Base-by-base conservation (phyloP, 2,329 filamentous ascomycete species). In the Plectosphaerella plurivora region DNA sequence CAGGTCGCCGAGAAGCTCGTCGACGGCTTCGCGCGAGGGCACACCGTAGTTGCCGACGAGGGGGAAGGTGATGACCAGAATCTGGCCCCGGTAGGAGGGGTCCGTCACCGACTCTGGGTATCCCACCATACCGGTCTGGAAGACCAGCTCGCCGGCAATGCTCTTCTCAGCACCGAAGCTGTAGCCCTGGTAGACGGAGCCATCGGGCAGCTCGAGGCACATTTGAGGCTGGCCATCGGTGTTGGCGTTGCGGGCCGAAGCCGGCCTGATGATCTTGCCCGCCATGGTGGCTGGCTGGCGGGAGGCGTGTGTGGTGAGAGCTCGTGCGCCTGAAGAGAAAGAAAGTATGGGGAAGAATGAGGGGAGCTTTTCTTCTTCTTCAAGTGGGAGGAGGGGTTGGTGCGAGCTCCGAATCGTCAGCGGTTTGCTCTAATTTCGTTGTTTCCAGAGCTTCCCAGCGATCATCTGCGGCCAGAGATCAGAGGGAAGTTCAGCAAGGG, bases 51-150 rank as follows among this genome's bases (percentile, higher is more conserved):
- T 99, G 70, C 93, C 93, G 55, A 96, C 88, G 39, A 97, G 79
- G 54, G 93, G 94, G 71, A 96, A 97, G 51, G 93, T 99, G 65
- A 97, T 86, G 72, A 97, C 92, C 62, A 99, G 82, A 63, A 99
- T 96, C 76, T 99, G 93, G 57, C 89, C 89, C 48, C 88, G 87
- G 73, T 94, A 93, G 48, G 89, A 93, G 60, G 89, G 89, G 67
- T 94, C 89, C 55, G 89, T 93, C 63, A 94, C 81, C 47, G 88
- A 95, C 78, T 99, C 94, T 42, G 94, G 92, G 70, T 99, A 99
- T 66, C 94, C 94, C 63, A 97, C 94, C 92, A 97, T 96, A 73
- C 94, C 94, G 53, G 94, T 99, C 81, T 97, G 93, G 78, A 99
- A 99, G 74, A 99, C 94, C 69, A 99, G 81, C 79, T 99, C 94